phyloP scores from a whole-genome alignment of 1,284 basidiomycete genomes.

The Tylopilus orsonianus region DNA sequence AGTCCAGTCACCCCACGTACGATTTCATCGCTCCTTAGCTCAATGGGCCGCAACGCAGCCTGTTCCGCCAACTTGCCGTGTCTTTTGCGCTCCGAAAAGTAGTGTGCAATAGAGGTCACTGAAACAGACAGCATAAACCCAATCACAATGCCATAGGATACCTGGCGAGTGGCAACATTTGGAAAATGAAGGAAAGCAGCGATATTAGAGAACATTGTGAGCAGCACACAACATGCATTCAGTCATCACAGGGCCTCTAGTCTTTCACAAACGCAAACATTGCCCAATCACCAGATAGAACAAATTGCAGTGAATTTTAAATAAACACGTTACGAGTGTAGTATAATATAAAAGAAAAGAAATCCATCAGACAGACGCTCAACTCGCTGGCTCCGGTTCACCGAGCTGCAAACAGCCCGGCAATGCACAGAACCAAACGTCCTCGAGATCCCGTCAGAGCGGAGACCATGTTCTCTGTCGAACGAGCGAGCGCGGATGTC shows the following conservation, averaged over 20 bases:
- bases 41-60: slow-evolving; percentile 64
- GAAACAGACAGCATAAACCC: slow-evolving; percentile 72
- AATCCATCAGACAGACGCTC: slow-evolving; percentile 78
- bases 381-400: slow-evolving; percentile 53
- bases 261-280: neutral
- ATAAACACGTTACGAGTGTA: neutral
- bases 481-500: slow-evolving; percentile 70
- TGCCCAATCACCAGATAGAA: too few relatives aligned
- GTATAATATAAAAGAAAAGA: neutral
- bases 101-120: slow-evolving; percentile 55
- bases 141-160: slow-evolving; percentile 66
- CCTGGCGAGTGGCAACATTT: slow-evolving; percentile 41
- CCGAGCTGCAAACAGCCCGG: slow-evolving; percentile 41
- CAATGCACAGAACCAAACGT: slow-evolving; percentile 58
- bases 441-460: slow-evolving; percentile 56
- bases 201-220: slow-evolving; percentile 29
- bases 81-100: slow-evolving; percentile 44
- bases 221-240: neutral
- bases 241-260: too few relatives aligned
- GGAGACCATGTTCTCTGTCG: slow-evolving; percentile 70
- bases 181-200: slow-evolving; percentile 39
- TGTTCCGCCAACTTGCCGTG: slow-evolving; percentile 31
- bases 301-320: too few relatives aligned
- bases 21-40: slow-evolving; percentile 73
- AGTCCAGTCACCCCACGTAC: slow-evolving; percentile 76